These are phyloP conservation scores for Leonotis leonurus DNA, from an alignment of 257 asterid species.

Conservation along the genomic window DNA sequence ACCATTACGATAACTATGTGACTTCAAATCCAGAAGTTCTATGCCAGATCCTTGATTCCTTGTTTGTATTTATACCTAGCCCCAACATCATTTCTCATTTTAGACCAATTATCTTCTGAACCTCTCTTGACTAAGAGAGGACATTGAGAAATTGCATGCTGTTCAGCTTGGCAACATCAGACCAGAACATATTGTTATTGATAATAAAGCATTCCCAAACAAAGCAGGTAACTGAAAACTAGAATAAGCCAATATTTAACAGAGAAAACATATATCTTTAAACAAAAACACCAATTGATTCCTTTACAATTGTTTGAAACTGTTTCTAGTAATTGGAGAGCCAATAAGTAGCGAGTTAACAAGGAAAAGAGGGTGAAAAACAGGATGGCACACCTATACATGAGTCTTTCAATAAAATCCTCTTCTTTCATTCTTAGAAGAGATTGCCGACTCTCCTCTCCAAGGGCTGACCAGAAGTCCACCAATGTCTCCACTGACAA, in stretches of 20 bases:
- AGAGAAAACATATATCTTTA: background rate
- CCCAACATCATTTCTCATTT: background rate
- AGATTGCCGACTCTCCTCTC: conserved; percentile 86
- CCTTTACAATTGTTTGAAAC: background rate
- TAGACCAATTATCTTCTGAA: background rate
- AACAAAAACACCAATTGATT: background rate
- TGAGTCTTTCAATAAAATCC: conserved; percentile 89
- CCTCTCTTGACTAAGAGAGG: background rate
- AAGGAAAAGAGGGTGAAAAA: conserved; percentile 1
- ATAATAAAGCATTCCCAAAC: background rate
- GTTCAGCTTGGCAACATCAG: background rate
- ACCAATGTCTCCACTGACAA: conserved; percentile 93
- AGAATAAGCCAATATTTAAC: background rate
- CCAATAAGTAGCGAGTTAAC: background rate
- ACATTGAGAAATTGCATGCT: background rate
- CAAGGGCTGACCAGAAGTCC: conserved; percentile 98
- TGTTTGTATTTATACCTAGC: background rate
- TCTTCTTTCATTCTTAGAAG: conserved; percentile 96
- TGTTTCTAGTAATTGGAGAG: background rate
- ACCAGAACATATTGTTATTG: background rate
- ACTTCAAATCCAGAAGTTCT: background rate
- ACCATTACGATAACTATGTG: background rate
- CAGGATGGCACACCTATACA: conserved; percentile 62
- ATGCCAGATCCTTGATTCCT: background rate
- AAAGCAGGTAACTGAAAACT: background rate